Conservation (phyloP, 1,139 yeast genomes). For the Suhomyces panamericanus region DNA sequence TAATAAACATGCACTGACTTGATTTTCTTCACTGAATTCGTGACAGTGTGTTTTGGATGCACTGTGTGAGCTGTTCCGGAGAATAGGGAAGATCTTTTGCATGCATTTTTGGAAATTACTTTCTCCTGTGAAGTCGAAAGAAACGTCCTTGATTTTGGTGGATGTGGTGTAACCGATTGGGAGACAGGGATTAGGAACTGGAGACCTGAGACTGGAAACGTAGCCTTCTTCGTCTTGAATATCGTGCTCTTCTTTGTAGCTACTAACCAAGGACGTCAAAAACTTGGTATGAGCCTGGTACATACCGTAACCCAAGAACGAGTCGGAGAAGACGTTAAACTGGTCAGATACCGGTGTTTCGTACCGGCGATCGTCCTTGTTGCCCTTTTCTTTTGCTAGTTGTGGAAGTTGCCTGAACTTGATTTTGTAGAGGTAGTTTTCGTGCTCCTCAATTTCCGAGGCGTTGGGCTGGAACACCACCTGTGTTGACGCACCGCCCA, state of each 20-base stretch:
- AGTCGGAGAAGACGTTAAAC: slow-evolving; percentile 63
- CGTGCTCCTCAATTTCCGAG: slow-evolving; percentile 55
- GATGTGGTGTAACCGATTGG: slow-evolving; percentile 47
- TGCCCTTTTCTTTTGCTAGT: not conserved
- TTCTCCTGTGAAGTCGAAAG: slow-evolving; percentile 51
- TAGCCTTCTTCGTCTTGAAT: slow-evolving; percentile 14
- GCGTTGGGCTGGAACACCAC: slow-evolving; percentile 72
- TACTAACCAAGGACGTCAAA: slow-evolving; percentile 38
- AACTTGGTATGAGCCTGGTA: slow-evolving; percentile 63
- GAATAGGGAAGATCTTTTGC: slow-evolving; percentile 52
- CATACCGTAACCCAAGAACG: slow-evolving; percentile 78
- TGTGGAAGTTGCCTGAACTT: slow-evolving; percentile 44
- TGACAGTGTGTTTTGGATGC: slow-evolving; percentile 27
- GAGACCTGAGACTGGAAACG: slow-evolving; percentile 22
- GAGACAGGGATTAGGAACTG: slow-evolving; percentile 59
- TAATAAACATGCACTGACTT: slow-evolving; percentile 51
- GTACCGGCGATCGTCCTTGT: not conserved
- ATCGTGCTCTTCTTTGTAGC: slow-evolving; percentile 19
- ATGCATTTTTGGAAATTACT: slow-evolving; percentile 62
- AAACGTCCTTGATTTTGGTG: slow-evolving; percentile 24
- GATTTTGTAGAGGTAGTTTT: slow-evolving; percentile 54
- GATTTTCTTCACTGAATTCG: slow-evolving; percentile 29
- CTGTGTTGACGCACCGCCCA: slow-evolving; percentile 91
- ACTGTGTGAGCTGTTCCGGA: slow-evolving; percentile 38
- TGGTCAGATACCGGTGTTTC: slow-evolving; percentile 19